phyloP scores from a whole-genome alignment of 2,329 filamentous ascomycete species.

The Zymoseptoria crescenta region DNA sequence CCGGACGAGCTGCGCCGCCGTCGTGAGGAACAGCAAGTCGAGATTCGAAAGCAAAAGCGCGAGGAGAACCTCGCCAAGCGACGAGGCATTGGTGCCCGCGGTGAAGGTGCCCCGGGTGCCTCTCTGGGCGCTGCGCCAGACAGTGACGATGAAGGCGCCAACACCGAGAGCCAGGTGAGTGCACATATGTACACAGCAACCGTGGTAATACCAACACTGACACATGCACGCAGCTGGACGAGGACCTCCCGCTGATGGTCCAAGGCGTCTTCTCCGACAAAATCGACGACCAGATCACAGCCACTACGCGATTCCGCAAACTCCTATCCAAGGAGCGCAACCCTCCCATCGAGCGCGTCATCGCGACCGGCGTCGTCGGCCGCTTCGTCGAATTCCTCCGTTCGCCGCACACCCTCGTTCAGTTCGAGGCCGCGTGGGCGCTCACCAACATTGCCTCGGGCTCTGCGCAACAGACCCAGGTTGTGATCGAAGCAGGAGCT shows the following conservation, averaged over 20 bases:
- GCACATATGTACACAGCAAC: background rate
- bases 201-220: conserved; percentile 13
- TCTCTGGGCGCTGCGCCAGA: conserved; percentile 82
- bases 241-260: conserved; percentile 98
- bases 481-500: conserved; percentile 95
- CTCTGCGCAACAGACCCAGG: conserved; percentile 93
- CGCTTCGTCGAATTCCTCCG: conserved; percentile 97
- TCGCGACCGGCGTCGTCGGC: conserved; percentile 95
- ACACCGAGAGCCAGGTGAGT: conserved; percentile 91
- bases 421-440: conserved; percentile 98
- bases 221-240: conserved; percentile 62
- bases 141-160: conserved; percentile 93
- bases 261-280: conserved; percentile 96
- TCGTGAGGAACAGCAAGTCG: conserved; percentile 97
- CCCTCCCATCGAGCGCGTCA: conserved; percentile 97
- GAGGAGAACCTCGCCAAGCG: conserved; percentile 99
- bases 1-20: conserved; percentile 96
- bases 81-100: conserved; percentile 77
- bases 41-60: conserved; percentile 97
- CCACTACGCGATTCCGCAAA: conserved; percentile 97
- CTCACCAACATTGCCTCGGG: conserved; percentile 98
- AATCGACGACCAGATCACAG: conserved; percentile 94
- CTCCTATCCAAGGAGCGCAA: conserved; percentile 97
- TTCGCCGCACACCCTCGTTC: conserved; percentile 93
- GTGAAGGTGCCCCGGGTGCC: conserved; percentile 64